These are phyloP conservation scores for Aspergillus cejpii DNA, from an alignment of 2,329 filamentous ascomycete genomes.

Conservation along the genomic window DNA sequence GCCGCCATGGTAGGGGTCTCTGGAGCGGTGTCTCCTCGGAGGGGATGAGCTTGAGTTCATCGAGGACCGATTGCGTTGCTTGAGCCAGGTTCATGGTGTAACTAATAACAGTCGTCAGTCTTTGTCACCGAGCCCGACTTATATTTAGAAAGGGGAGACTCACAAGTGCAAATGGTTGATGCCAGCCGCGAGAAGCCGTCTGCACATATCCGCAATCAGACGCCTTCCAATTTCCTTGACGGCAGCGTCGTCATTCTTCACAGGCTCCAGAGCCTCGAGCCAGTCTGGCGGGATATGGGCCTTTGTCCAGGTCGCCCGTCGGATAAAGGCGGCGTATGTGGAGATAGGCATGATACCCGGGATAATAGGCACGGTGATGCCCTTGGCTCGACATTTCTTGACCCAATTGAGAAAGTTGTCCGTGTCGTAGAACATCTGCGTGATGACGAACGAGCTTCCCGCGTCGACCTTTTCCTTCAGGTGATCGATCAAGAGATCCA, in stretches of 20 bases:
- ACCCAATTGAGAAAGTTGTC: conserved; percentile 95
- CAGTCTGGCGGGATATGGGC: conserved; percentile 74
- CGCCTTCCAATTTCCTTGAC: conserved; percentile 84
- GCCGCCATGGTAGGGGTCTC: conserved; percentile 91
- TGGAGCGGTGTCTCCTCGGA: conserved; percentile 70
- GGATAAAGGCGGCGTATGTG: conserved; percentile 86
- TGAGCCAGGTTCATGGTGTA: conserved; percentile 99
- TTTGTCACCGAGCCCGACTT: not conserved
- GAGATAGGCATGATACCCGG: conserved; percentile 91
- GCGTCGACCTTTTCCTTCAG: conserved; percentile 96
- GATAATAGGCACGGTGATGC: conserved; percentile 76
- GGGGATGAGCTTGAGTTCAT: conserved; percentile 78
- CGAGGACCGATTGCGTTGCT: conserved; percentile 86
- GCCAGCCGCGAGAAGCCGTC: conserved; percentile 71
- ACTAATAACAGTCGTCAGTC: conserved; percentile 27
- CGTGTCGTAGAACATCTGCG: conserved; percentile 98
- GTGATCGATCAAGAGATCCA: conserved; percentile 78
- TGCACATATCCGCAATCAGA: conserved; percentile 83
- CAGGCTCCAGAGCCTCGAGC: conserved; percentile 74
- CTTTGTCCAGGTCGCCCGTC: conserved; percentile 85
- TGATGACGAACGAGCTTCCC: conserved; percentile 88
- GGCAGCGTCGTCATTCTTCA: conserved; percentile 93
- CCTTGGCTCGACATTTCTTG: conserved; percentile 71
- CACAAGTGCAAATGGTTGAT: conserved; percentile 86
- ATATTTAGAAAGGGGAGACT: conserved; percentile 25